Percentiles rank a stretch among this genome's conserved stretches.
Evolutionary conservation across 2,329 filamentous ascomycete genomes (phyloP).

Genomic region (Arthrinium phaeospermum): DNA sequence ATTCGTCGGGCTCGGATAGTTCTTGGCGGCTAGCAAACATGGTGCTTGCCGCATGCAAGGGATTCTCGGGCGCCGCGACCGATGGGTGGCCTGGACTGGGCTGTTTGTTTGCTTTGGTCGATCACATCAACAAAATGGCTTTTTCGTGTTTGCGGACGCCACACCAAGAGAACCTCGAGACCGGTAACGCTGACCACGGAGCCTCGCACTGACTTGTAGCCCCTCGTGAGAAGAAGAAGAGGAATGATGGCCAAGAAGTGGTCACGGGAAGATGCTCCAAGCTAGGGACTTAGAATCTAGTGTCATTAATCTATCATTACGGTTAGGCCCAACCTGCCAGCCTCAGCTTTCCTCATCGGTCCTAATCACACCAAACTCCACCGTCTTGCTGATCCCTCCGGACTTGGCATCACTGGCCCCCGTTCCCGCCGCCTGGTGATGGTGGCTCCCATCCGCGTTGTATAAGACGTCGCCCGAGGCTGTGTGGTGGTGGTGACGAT

Average conservation of each 20-base stretch:
- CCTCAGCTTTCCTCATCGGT: neutral
- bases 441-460: neutral
- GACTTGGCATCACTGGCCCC: neutral
- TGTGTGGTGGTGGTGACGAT: neutral
- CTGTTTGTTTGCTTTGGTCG: neutral
- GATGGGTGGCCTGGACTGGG: neutral
- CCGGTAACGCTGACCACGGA: neutral
- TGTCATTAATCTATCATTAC: neutral
- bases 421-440: neutral
- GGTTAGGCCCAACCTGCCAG: neutral
- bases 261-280: neutral
- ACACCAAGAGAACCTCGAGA: neutral
- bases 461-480: neutral
- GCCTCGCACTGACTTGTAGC: neutral
- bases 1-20: neutral
- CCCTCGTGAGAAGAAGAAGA: neutral
- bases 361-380: conserved; percentile 16
- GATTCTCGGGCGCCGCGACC: neutral
- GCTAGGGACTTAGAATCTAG: neutral
- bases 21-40: neutral
- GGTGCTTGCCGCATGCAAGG: neutral
- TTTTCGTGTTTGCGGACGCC: neutral
- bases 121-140: neutral
- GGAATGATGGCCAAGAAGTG: neutral
- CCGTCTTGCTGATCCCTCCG: conserved; percentile 19